Conservation (phyloP, 31 red algal genomes). For the Bonnemaisonia californica region DNA sequence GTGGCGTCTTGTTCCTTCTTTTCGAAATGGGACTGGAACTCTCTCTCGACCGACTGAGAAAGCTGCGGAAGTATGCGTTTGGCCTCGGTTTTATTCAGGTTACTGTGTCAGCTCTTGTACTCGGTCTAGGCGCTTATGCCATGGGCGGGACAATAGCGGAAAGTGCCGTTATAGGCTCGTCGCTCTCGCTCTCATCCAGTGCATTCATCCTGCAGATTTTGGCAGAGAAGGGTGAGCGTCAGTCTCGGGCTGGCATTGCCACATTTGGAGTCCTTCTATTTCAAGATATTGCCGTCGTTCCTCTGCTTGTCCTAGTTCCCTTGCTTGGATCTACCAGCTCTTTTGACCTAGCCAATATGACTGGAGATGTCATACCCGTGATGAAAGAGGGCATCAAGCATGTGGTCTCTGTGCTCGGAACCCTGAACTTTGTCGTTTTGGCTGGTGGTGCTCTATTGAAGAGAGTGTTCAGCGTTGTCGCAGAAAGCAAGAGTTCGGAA, state of each 20-base stretch:
- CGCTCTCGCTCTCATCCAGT: constrained; percentile 83
- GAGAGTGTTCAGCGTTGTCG: constrained; percentile 72
- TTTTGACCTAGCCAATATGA: constrained; percentile 34
- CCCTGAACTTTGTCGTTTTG: constrained; percentile 64
- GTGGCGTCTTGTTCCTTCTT: constrained; percentile 92
- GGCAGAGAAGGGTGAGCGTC: constrained; percentile 81
- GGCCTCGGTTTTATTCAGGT: constrained; percentile 84
- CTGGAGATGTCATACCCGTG: constrained; percentile 23
- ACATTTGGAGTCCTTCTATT: constrained; percentile 91
- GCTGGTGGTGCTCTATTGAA: constrained; percentile 75
- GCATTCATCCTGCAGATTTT: constrained; percentile 94
- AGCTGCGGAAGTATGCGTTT: constrained; percentile 86
- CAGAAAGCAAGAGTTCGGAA: constrained; percentile 73
- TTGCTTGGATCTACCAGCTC: constrained; percentile 55
- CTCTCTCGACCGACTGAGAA: constrained; percentile 74
- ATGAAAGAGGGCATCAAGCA: constrained; percentile 54
- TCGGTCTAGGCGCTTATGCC: constrained; percentile 80
- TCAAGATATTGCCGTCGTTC: constrained; percentile 94
- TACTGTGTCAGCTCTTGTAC: constrained; percentile 52
- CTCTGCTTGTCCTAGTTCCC: constrained; percentile 87
- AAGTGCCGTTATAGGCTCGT: constrained; percentile 76
- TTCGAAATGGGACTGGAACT: constrained; percentile 97
- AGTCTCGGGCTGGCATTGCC: constrained; percentile 71
- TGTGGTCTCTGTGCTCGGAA: constrained; percentile 64
- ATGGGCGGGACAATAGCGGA: constrained; percentile 81